Conservation (phyloP, 257 asterid species). For the Solanum paucissectum region DNA sequence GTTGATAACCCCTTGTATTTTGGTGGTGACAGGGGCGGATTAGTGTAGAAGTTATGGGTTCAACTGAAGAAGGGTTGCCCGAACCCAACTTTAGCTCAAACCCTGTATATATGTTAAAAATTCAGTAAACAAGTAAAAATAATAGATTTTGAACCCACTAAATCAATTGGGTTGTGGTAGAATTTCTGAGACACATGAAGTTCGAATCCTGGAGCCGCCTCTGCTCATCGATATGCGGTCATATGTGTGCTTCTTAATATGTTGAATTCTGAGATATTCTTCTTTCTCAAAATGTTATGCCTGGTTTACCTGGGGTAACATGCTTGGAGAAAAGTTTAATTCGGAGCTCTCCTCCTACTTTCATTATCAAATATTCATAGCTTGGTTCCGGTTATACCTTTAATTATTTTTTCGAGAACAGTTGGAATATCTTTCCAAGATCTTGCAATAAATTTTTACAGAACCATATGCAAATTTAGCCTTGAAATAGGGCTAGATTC, state of each 20-base stretch:
- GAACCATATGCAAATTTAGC: neutral
- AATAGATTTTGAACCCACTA: neutral
- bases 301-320: neutral
- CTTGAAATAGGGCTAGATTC: neutral
- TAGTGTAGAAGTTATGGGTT: neutral
- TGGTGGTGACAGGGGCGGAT: neutral
- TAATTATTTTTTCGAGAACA: neutral
- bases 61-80: neutral
- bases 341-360: neutral
- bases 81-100: neutral
- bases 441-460: neutral
- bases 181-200: neutral
- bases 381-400: neutral
- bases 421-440: neutral
- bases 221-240: neutral
- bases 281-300: neutral
- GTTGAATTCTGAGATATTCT: neutral
- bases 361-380: neutral
- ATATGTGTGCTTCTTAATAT: neutral
- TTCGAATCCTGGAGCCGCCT: neutral
- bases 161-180: neutral
- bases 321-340: neutral
- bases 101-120: neutral
- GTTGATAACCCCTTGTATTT: neutral
- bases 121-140: neutral